phyloP scores from a whole-genome alignment of 2,329 filamentous ascomycete species.

The Aspergillus fumigatus region DNA sequence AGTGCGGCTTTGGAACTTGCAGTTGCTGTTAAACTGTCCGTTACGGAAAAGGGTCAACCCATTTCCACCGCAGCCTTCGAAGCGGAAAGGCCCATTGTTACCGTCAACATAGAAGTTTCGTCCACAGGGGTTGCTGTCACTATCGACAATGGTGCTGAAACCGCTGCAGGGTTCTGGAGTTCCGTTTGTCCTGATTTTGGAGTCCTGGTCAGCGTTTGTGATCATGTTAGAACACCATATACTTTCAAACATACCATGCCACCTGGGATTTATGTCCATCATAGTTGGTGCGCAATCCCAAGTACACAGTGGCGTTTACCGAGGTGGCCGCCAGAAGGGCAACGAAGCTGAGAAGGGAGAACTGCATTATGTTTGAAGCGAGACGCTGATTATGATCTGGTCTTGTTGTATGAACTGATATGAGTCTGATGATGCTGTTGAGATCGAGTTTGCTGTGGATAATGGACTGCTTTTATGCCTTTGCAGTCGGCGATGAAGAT shows the following conservation, averaged over 20 bases:
- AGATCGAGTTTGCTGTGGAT: background rate
- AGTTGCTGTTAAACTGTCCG: background rate
- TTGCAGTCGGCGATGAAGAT: background rate
- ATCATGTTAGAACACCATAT: background rate
- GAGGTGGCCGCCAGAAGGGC: background rate
- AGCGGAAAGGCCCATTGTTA: background rate
- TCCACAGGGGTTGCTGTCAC: background rate
- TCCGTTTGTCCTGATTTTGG: background rate
- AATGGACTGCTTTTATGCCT: background rate
- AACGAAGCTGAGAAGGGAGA: background rate
- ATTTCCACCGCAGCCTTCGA: background rate
- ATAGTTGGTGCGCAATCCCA: background rate
- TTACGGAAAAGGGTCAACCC: background rate
- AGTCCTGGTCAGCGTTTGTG: background rate
- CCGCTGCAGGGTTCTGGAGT: background rate
- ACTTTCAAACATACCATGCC: background rate
- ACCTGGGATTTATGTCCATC: background rate
- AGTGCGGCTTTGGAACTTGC: background rate
- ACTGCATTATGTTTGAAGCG: background rate
- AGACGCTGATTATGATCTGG: background rate
- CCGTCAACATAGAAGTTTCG: background rate
- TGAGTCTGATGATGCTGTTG: background rate
- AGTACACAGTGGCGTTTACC: background rate
- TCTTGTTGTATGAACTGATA: background rate
- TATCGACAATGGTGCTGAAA: background rate